Percentiles rank a stretch among this genome's conserved stretches.
Evolutionary conservation across 495 filamentous ascomycete genomes (phyloP).

Genomic region (Penicillium bialowiezense): DNA sequence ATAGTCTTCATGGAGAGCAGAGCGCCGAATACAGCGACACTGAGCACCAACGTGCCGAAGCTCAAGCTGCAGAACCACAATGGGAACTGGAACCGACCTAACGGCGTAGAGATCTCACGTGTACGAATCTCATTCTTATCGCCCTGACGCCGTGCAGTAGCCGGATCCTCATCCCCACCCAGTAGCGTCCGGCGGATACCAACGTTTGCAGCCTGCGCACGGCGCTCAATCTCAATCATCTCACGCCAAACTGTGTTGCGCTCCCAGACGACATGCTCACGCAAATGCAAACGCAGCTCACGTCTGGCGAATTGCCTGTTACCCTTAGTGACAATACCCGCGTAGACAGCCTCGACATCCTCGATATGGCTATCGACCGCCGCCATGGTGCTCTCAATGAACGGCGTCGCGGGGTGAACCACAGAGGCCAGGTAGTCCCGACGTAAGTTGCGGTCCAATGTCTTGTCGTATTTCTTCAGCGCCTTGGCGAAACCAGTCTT

Average conservation of each 20-base stretch:
- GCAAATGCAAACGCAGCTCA: conserved; percentile 84
- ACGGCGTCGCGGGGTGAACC: conserved; percentile 74
- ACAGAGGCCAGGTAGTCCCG: conserved; percentile 67
- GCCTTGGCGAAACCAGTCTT: conserved; percentile 94
- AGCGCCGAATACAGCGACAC: conserved; percentile 67
- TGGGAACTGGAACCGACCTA: conserved; percentile 74
- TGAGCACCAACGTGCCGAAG: conserved; percentile 71
- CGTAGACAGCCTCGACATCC: conserved; percentile 75
- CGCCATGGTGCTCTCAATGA: conserved; percentile 65
- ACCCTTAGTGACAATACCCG: conserved; percentile 74
- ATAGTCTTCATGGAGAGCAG: conserved; percentile 75
- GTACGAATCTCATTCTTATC: conserved; percentile 64
- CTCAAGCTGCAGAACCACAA: conserved; percentile 79
- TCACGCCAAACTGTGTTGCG: conserved; percentile 98
- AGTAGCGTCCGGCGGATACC: conserved; percentile 76
- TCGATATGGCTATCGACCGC: conserved; percentile 66
- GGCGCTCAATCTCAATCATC: conserved; percentile 96
- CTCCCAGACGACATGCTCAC: conserved; percentile 99
- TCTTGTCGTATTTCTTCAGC: conserved; percentile 99
- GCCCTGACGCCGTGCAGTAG: conserved; percentile 73
- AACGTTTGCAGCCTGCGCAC: conserved; percentile 91
- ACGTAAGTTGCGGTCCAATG: conserved; percentile 74
- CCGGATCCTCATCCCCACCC: conserved; percentile 67
- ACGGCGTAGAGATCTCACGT: conserved; percentile 74
- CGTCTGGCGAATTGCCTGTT: conserved; percentile 70